Percentiles rank a stretch among this genome's conserved stretches.
Evolutionary conservation across 176 grass and related monocot species (phyloP).

Genomic region (Zea mays): Zm-B73-REFERENCE-NAM-5.0 NC_050105.1:100824001-100824500

Average conservation of each 20-base stretch:
- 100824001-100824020: conserved; percentile 95
- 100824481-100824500: not conserved
- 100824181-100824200: conserved; percentile 33
- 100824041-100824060: conserved; percentile 88
- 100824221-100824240: too few relatives aligned
- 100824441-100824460: not conserved
- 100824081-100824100: conserved; percentile 68
- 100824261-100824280: not conserved
- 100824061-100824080: conserved; percentile 81
- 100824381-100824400: not conserved
- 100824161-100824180: conserved; percentile 32
- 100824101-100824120: conserved; percentile 98
- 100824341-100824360: not conserved
- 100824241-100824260: not conserved
- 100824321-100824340: not conserved
- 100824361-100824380: not conserved
- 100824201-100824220: conserved; percentile 2
- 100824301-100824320: not conserved
- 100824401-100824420: too few relatives aligned
- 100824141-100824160: conserved; percentile 61
- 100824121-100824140: conserved; percentile 87
- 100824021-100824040: conserved; percentile 97
- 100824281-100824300: not conserved
- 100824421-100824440: not conserved
- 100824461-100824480: not conserved